Evolutionary conservation across 73 alveolate genomes (phyloP).

Genomic region (Paramecium sexaurelia): DNA sequence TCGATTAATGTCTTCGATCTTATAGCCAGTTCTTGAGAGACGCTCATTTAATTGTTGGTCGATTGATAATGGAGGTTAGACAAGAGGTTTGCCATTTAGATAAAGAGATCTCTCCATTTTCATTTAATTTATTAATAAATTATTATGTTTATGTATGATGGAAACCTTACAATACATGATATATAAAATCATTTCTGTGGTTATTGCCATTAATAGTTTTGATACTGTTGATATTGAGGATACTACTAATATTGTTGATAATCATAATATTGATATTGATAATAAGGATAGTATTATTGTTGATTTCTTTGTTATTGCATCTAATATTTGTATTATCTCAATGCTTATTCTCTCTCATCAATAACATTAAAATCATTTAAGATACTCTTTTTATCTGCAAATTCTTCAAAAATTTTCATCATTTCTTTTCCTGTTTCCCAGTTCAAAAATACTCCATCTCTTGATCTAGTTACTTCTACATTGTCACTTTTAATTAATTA

Average conservation of each 20-base stretch:
- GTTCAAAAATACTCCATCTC: slow-evolving; percentile 30
- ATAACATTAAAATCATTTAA: neutral
- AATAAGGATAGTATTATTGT: slow-evolving; percentile 37
- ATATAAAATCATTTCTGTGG: slow-evolving; percentile 26
- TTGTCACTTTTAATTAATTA: slow-evolving; percentile 9
- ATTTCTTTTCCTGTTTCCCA: slow-evolving; percentile 47
- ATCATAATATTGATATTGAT: slow-evolving; percentile 33
- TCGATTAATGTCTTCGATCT: neutral
- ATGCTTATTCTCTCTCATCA: slow-evolving; percentile 50
- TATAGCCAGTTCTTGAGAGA: slow-evolving; percentile 12
- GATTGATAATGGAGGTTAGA: slow-evolving; percentile 22
- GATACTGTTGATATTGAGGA: neutral
- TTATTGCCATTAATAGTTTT: slow-evolving; percentile 1
- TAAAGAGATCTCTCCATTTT: neutral
- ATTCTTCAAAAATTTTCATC: slow-evolving; percentile 58
- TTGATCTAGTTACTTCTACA: slow-evolving; percentile 55
- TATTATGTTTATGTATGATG: neutral
- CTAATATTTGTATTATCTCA: slow-evolving; percentile 36
- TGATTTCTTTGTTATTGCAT: slow-evolving; percentile 50
- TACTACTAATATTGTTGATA: slow-evolving; percentile 12
- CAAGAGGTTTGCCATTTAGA: slow-evolving; percentile 47
- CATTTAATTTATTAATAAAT: neutral
- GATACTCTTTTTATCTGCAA: slow-evolving; percentile 45
- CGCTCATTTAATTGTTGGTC: neutral
- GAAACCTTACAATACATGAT: slow-evolving; percentile 1